Evolutionary conservation across 2,329 filamentous ascomycete genomes (phyloP).

Genomic region (Xylaria sp.): DNA sequence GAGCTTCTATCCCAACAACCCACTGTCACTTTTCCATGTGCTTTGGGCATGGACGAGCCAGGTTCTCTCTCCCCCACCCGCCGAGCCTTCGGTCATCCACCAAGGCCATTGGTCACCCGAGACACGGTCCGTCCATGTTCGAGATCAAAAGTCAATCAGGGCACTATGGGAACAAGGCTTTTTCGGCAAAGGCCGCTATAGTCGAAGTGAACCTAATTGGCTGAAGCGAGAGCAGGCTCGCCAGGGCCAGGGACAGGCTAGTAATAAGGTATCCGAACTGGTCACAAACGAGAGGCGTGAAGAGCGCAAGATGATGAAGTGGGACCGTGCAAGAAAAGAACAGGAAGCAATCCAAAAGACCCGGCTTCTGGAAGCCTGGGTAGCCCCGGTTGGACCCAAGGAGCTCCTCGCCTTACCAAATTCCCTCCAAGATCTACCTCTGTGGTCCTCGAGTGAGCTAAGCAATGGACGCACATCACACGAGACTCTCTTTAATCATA

Average conservation of each 20-base stretch:
- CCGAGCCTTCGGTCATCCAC: slow-evolving; percentile 73
- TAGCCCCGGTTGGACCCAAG: slow-evolving; percentile 59
- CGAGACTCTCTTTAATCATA: not conserved
- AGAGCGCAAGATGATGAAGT: slow-evolving; percentile 85
- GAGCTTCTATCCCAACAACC: slow-evolving; percentile 90
- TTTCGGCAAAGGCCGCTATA: slow-evolving; percentile 93
- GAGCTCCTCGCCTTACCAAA: slow-evolving; percentile 68
- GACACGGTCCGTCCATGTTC: slow-evolving; percentile 86
- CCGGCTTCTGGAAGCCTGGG: slow-evolving; percentile 58
- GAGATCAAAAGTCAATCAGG: slow-evolving; percentile 77
- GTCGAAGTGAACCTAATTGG: slow-evolving; percentile 96
- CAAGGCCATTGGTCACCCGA: slow-evolving; percentile 82
- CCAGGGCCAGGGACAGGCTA: slow-evolving; percentile 66
- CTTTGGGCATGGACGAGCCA: slow-evolving; percentile 81
- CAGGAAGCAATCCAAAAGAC: slow-evolving; percentile 84
- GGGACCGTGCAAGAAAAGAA: slow-evolving; percentile 89
- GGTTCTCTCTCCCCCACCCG: slow-evolving; percentile 72
- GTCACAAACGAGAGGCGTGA: slow-evolving; percentile 79
- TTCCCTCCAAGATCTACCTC: slow-evolving; percentile 56
- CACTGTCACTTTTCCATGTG: slow-evolving; percentile 85
- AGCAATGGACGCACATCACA: slow-evolving; percentile 29
- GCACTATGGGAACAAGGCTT: slow-evolving; percentile 97
- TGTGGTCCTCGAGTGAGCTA: slow-evolving; percentile 34
- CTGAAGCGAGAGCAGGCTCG: slow-evolving; percentile 82
- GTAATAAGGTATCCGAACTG: slow-evolving; percentile 80